Percentiles rank a stretch among this genome's conserved stretches.
Evolutionary conservation across 345 rosid genomes (phyloP).

Genomic region (Heritiera fomes): DNA sequence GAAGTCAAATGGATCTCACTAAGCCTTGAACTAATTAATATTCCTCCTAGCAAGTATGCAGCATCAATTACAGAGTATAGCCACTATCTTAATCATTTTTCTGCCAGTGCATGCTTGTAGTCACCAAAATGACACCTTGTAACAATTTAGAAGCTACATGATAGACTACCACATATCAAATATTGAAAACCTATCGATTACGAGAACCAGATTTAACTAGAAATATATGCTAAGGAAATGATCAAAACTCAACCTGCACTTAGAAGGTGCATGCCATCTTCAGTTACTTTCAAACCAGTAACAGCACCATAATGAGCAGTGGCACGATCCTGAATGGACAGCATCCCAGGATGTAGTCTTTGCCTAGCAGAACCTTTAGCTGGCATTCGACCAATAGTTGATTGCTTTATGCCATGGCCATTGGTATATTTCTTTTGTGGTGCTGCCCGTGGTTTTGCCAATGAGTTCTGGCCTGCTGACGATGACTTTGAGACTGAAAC

Average conservation of each 20-base stretch:
- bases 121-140: slow-evolving; percentile 6
- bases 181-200: background rate
- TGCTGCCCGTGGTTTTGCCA: slow-evolving; percentile 39
- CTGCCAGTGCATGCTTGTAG: background rate
- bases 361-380: slow-evolving; percentile 55
- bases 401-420: slow-evolving; percentile 62
- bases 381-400: slow-evolving; percentile 48
- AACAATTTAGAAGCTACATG: background rate
- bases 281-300: slow-evolving; percentile 78
- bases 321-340: slow-evolving; percentile 77
- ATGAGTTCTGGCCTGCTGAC: slow-evolving; percentile 39
- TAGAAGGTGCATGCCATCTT: slow-evolving; percentile 89
- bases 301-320: slow-evolving; percentile 96
- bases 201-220: background rate
- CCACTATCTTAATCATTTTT: background rate
- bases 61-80: background rate
- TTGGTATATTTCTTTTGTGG: slow-evolving; percentile 46
- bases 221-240: background rate
- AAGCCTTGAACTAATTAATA: slow-evolving; percentile 8
- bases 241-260: slow-evolving; percentile 70
- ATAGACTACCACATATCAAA: background rate
- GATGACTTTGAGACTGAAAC: slow-evolving; percentile 46
- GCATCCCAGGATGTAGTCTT: slow-evolving; percentile 87
- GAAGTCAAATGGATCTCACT: background rate
- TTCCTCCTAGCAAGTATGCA: background rate